Evolutionary conservation across 2,329 filamentous ascomycete genomes (phyloP).

Genomic region (Graphilbum fragrans): DNA sequence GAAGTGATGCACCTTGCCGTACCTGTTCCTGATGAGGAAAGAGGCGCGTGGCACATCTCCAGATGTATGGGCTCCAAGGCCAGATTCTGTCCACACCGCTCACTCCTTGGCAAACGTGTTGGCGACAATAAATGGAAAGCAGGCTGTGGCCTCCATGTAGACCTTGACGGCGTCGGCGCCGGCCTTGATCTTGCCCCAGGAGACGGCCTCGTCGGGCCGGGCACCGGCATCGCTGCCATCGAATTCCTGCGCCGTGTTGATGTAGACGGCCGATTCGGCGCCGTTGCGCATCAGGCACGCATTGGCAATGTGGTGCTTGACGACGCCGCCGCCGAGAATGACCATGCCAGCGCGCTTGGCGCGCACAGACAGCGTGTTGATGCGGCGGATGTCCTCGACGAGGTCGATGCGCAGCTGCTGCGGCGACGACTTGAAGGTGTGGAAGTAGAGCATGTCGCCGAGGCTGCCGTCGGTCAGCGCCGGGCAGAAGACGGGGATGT

Average conservation of each 20-base stretch:
- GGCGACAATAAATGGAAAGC: constrained; percentile 55
- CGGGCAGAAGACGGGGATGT: constrained; percentile 94
- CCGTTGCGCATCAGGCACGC: constrained; percentile 96
- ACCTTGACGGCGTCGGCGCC: constrained; percentile 86
- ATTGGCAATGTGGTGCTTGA: constrained; percentile 98
- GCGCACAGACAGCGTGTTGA: constrained; percentile 83
- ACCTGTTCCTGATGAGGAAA: too few relatives aligned
- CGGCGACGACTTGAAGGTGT: constrained; percentile 85
- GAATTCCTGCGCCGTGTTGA: constrained; percentile 96
- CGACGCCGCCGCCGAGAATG: constrained; percentile 82
- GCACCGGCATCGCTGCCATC: constrained; percentile 95
- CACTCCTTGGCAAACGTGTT: constrained; percentile 51
- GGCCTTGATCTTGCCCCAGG: constrained; percentile 95
- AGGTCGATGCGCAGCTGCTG: constrained; percentile 76
- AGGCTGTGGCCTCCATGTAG: constrained; percentile 52
- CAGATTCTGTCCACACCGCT: constrained; percentile 23
- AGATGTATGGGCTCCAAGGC: too few relatives aligned
- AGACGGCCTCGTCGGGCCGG: constrained; percentile 89
- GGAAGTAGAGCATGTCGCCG: constrained; percentile 97
- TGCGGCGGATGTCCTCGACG: constrained; percentile 81
- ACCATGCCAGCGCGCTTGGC: constrained; percentile 91
- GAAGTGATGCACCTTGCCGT: constrained; percentile 22
- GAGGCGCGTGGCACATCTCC: too few relatives aligned
- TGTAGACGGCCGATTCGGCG: constrained; percentile 91
- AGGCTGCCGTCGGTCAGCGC: constrained; percentile 90